These are phyloP conservation scores for Daldinia sp. DNA, from an alignment of 2,329 filamentous ascomycete genomes.

Conservation along the genomic window DNA sequence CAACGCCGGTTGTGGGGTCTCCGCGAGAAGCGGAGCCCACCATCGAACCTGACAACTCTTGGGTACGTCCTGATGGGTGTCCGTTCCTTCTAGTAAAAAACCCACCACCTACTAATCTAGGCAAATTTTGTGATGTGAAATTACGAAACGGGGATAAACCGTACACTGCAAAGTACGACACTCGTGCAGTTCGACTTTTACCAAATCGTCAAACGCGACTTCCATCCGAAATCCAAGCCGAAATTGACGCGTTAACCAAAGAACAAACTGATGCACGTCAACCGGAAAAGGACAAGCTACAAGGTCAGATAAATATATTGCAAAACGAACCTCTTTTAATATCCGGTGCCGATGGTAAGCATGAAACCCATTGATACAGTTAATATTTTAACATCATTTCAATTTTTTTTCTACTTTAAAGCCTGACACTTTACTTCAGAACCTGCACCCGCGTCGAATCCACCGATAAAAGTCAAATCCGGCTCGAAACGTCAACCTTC, in stretches of 20 bases:
- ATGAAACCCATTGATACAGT: background rate
- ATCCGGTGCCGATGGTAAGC: slow-evolving; percentile 27
- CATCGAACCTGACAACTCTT: background rate
- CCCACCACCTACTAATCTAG: slow-evolving; percentile 20
- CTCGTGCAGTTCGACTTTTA: slow-evolving; percentile 1
- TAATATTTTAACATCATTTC: background rate
- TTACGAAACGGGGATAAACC: background rate
- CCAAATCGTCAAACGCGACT: slow-evolving; percentile 28
- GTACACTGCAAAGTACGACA: slow-evolving; percentile 17
- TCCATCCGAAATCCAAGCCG: slow-evolving; percentile 34
- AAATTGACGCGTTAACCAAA: slow-evolving; percentile 14
- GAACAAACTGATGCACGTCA: background rate
- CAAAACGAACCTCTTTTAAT: slow-evolving; percentile 28
- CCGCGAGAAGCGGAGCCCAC: background rate
- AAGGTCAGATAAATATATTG: slow-evolving; percentile 19
- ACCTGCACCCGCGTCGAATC: background rate
- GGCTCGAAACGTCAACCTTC: slow-evolving; percentile 18
- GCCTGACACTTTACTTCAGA: slow-evolving; percentile 20
- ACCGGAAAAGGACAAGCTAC: background rate
- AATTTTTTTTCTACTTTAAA: background rate
- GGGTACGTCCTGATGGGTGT: slow-evolving; percentile 17
- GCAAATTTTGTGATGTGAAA: slow-evolving; percentile 9
- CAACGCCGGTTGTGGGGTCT: slow-evolving; percentile 7
- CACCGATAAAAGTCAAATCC: slow-evolving; percentile 15
- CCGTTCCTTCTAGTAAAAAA: slow-evolving; percentile 21